These are phyloP conservation scores for Ustilago shanxiensis DNA, from an alignment of 1,284 basidiomycete genomes.

Conservation along the genomic window DNA sequence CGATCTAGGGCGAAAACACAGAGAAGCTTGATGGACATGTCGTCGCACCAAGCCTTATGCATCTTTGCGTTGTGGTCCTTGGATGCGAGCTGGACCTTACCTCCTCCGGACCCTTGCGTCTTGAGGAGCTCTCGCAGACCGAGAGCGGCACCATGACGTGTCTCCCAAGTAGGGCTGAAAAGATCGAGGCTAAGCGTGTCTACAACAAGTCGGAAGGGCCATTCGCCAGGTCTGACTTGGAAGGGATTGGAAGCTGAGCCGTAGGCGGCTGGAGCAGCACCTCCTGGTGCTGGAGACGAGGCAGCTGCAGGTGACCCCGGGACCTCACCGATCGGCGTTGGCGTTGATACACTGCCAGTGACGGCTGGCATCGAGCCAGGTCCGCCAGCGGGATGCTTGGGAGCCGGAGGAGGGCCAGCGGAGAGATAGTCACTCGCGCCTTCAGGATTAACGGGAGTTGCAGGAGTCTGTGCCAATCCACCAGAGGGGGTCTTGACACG, in stretches of 20 bases:
- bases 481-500: conserved; percentile 49
- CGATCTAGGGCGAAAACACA: conserved; percentile 94
- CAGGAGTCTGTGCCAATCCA: conserved; percentile 27
- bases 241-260: conserved; percentile 53
- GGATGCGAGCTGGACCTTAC: conserved; percentile 73
- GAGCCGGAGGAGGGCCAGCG: conserved; percentile 33
- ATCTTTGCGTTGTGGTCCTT: conserved; percentile 40
- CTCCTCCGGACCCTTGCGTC: conserved; percentile 84
- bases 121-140: conserved; percentile 90
- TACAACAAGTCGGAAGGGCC: conserved; percentile 89
- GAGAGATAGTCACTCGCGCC: conserved; percentile 31
- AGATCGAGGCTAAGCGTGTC: conserved; percentile 86
- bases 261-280: conserved; percentile 39
- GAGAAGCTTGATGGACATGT: conserved; percentile 86
- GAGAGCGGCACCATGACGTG: conserved; percentile 92
- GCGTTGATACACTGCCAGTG: conserved; percentile 38
- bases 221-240: conserved; percentile 75
- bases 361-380: conserved; percentile 45
- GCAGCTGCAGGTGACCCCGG: conserved; percentile 33
- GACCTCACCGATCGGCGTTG: conserved; percentile 41
- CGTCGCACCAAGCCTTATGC: conserved; percentile 90
- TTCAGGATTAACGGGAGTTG: conserved; percentile 34
- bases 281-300: conserved; percentile 33
- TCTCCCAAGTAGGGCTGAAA: conserved; percentile 88
- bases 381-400: conserved; percentile 46